Conservation (phyloP, 1,284 basidiomycete genomes). For the Lignosus rhinocerotis region DNA sequence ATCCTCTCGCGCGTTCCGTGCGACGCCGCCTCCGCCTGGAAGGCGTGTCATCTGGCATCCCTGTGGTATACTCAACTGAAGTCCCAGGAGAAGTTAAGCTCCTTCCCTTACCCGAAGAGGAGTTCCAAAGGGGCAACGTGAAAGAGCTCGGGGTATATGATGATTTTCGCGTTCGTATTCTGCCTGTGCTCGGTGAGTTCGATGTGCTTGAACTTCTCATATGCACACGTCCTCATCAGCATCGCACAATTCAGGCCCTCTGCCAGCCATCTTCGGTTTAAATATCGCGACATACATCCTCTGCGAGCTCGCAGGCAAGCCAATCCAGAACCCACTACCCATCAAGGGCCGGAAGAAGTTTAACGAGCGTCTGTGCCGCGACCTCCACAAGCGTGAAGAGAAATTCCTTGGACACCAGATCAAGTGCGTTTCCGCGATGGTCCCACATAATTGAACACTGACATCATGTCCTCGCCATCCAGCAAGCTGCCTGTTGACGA, state of each 20-base stretch:
- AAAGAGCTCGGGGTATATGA: conserved; percentile 92
- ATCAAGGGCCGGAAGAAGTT: conserved; percentile 85
- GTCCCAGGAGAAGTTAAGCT: conserved; percentile 87
- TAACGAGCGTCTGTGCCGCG: conserved; percentile 79
- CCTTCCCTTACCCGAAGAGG: conserved; percentile 89
- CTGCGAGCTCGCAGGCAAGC: conserved; percentile 81
- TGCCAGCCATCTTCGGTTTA: conserved; percentile 88
- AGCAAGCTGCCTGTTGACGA: conserved; percentile 79
- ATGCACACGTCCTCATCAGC: not conserved
- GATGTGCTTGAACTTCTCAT: not conserved
- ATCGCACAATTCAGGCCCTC: conserved; percentile 52
- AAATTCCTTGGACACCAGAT: conserved; percentile 51
- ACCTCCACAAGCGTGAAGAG: conserved; percentile 72
- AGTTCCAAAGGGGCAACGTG: conserved; percentile 88
- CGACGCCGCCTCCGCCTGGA: conserved; percentile 75
- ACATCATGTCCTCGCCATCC: not conserved
- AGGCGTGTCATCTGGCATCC: conserved; percentile 76
- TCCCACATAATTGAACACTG: not conserved
- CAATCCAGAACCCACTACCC: conserved; percentile 78
- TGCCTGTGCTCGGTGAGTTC: conserved; percentile 76
- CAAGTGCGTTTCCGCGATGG: conserved; percentile 25
- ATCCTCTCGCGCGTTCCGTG: conserved; percentile 92
- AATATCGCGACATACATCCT: conserved; percentile 86
- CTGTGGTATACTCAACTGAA: conserved; percentile 97
- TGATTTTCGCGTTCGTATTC: conserved; percentile 90